These are phyloP conservation scores for Nitzschia sp. DNA, from an alignment of 108 stramenopile genomes.

Conservation along the genomic window DNA sequence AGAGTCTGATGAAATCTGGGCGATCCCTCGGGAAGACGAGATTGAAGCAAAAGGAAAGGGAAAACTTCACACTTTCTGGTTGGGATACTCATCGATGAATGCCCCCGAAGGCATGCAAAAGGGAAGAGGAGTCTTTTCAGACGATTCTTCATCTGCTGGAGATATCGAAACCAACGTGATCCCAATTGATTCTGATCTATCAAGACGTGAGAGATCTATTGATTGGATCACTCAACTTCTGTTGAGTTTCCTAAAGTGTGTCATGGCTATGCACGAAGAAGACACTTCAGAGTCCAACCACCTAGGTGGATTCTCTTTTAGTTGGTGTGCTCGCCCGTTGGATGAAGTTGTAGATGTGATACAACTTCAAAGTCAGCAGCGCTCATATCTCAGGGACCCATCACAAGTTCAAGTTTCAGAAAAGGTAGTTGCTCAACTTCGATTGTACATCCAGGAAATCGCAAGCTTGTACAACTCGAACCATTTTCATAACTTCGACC, in stretches of 20 bases:
- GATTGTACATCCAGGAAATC: constrained; percentile 14
- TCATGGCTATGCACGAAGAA: too few relatives aligned
- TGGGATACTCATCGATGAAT: background rate
- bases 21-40: constrained; percentile 13
- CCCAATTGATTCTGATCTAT: too few relatives aligned
- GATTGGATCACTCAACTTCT: too few relatives aligned
- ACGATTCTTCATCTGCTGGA: background rate
- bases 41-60: constrained; percentile 34
- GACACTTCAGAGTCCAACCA: too few relatives aligned
- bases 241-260: too few relatives aligned
- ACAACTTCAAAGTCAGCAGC: background rate
- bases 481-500: constrained; percentile 32
- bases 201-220: too few relatives aligned
- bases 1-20: constrained; percentile 18
- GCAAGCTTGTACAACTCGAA: constrained; percentile 37
- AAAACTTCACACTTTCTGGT: constrained; percentile 34
- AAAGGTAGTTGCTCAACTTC: constrained; percentile 10
- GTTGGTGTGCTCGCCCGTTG: background rate
- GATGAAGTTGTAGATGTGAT: constrained; percentile 14
- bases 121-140: background rate
- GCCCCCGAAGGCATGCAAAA: background rate
- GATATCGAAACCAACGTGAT: too few relatives aligned
- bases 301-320: background rate
- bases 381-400: constrained; percentile 2
- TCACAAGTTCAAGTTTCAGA: constrained; percentile 6